These are phyloP conservation scores for Pythium insidiosum DNA, from an alignment of 352 stramenopile genomes.

Conservation along the genomic window DNA sequence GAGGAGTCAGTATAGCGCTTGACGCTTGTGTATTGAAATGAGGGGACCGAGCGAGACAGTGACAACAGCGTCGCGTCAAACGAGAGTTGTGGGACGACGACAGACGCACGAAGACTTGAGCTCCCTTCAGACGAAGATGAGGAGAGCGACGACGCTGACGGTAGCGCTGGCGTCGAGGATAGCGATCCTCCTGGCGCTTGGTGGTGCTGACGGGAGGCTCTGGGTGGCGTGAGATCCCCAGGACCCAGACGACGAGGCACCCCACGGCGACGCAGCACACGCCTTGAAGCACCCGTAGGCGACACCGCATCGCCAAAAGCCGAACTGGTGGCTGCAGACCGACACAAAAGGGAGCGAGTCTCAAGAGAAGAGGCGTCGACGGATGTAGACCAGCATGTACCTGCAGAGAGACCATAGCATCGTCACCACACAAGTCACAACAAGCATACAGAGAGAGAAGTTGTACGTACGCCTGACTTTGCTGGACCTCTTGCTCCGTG, in stretches of 20 bases:
- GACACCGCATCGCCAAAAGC: not conserved
- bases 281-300: not conserved
- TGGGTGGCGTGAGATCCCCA: not conserved
- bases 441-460: too few species aligned
- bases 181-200: too few species aligned
- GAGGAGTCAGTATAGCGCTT: too few species aligned
- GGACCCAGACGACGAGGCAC: not conserved
- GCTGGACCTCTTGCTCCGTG: slow-evolving; percentile 23
- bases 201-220: too few species aligned
- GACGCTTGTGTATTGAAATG: too few species aligned
- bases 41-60: too few species aligned
- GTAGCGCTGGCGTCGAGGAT: not conserved
- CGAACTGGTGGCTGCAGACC: not conserved
- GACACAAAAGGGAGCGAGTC: too few species aligned
- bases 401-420: too few species aligned
- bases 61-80: too few species aligned
- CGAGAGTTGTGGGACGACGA: too few species aligned
- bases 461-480: slow-evolving; percentile 57
- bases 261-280: not conserved
- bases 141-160: not conserved
- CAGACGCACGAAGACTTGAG: too few species aligned
- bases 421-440: too few species aligned
- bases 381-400: slow-evolving; percentile 39
- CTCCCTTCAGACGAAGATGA: not conserved
- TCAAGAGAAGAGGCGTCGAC: slow-evolving; percentile 15